phyloP scores from a whole-genome alignment of 192 early-diverging fungal genomes.

The Coemansia sp. region DNA sequence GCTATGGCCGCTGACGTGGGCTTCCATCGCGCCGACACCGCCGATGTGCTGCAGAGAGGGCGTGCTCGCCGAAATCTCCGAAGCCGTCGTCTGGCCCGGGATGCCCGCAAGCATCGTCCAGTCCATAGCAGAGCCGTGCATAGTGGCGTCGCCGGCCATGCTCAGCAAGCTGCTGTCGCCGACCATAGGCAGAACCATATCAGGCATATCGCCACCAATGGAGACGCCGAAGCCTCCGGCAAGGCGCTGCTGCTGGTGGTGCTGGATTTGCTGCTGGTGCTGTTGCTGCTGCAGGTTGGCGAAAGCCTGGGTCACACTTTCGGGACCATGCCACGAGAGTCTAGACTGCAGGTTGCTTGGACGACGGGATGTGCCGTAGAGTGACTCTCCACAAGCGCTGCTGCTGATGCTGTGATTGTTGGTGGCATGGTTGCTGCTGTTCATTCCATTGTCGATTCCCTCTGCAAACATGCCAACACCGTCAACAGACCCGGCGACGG shows the following conservation, averaged over 20 bases:
- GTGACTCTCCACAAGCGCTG: conserved; percentile 12
- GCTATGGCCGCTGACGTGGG: conserved; percentile 8
- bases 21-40: conserved; percentile 28
- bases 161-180: conserved; percentile 29
- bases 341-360: conserved; percentile 29
- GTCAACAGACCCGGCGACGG: conserved; percentile 24
- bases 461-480: conserved; percentile 36
- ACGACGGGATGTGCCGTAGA: conserved; percentile 32
- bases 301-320: conserved; percentile 47
- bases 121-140: conserved; percentile 33
- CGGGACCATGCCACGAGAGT: conserved; percentile 53
- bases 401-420: background rate
- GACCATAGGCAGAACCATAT: conserved; percentile 40
- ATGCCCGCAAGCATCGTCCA: conserved; percentile 52
- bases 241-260: conserved; percentile 14
- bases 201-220: conserved; percentile 30
- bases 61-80: conserved; percentile 19
- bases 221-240: conserved; percentile 36
- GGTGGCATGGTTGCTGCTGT: background rate
- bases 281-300: conserved; percentile 34
- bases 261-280: conserved; percentile 7
- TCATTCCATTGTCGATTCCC: background rate
- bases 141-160: conserved; percentile 19
- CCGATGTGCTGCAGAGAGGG: conserved; percentile 40
- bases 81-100: conserved; percentile 19